Evolutionary conservation across 352 stramenopile genomes (phyloP), one percentile per base, ranked within the genome.

Genomic region (Globisporangium radiosum): DNA sequence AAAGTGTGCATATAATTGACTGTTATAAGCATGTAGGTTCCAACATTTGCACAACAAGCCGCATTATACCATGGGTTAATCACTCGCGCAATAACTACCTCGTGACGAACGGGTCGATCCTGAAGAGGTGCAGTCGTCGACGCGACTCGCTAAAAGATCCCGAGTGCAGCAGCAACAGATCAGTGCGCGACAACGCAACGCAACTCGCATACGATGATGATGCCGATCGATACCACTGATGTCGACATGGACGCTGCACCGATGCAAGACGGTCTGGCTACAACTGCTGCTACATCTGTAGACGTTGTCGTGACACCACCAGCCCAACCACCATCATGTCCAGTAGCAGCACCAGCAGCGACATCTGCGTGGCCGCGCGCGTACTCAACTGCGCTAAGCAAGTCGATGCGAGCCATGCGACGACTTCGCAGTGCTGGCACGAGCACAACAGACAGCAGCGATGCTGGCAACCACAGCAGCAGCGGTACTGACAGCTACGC

Each of bases 351-450:
- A 6, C 9, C 25, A n/a, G 47, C 25, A 9, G 7, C 43, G 36
- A 60, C 43, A 25, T 47, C 19, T 3, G 11, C 55, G 36, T 67
- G 62, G 66, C 45, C 57, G 25, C 54, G 40, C 49, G 55, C 52
- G 44, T 85, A 83, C 60, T 81, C 76, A 47, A 76, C 61, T 13
- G 64, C 64, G 39, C 68, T 88, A 10, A 66, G 65, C 17, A 85
- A 76, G 54, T 88, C 78, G 40, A 71, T 86, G 63, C 69, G 69
- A 56, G 77, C 69, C 51, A 88, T 88, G 60, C 63, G 63, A 7
- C 44, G 66, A 36, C 54, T 52, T 25, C 44, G 50, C 43, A 47
- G 11, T 54, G 55, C 5, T 11, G 43, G 9, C 50, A 52, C 14
- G 14, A 15, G 45, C 33, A 42, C 47, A 14, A 33, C 56, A 39